phyloP scores from a whole-genome alignment of 257 asterid genomes.

The Penstemon eatonii region DNA sequence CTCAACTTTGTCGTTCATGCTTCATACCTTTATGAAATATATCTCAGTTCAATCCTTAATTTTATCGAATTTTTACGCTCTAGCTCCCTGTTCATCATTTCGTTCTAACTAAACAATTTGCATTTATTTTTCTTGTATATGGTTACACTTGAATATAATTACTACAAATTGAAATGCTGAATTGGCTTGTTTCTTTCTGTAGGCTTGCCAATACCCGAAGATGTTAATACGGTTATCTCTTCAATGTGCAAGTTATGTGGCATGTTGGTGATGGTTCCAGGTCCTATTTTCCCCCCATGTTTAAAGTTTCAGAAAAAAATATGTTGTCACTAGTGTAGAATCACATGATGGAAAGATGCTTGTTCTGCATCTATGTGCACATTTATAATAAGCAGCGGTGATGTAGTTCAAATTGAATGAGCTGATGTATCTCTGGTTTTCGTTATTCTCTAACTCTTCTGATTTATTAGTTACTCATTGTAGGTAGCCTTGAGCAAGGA shows the following conservation, averaged over 20 bases:
- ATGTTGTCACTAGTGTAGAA: slow-evolving; percentile 15
- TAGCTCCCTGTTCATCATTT: slow-evolving; percentile 13
- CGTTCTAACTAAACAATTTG: slow-evolving; percentile 18
- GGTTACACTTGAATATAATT: slow-evolving; percentile 15
- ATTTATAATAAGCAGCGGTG: slow-evolving; percentile 13
- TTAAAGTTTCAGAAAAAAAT: neutral
- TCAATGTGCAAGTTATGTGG: slow-evolving; percentile 71
- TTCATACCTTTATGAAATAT: slow-evolving; percentile 15
- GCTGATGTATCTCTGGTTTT: slow-evolving; percentile 23
- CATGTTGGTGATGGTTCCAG: slow-evolving; percentile 73
- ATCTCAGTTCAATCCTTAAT: neutral
- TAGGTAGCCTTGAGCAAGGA: slow-evolving; percentile 65
- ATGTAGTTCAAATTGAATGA: slow-evolving; percentile 16
- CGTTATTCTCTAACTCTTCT: slow-evolving; percentile 21
- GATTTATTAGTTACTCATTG: slow-evolving; percentile 34
- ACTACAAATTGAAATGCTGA: slow-evolving; percentile 28
- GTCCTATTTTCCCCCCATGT: slow-evolving; percentile 34
- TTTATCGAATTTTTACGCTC: slow-evolving; percentile 14
- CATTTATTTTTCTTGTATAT: slow-evolving; percentile 1
- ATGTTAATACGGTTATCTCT: slow-evolving; percentile 46
- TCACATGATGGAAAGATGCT: slow-evolving; percentile 6
- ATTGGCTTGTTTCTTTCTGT: slow-evolving; percentile 32
- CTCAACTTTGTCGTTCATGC: neutral
- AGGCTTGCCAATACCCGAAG: slow-evolving; percentile 49
- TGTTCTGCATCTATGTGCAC: slow-evolving; percentile 17